These are phyloP conservation scores for Arthrobotrys musiformis DNA, from an alignment of 2,329 filamentous ascomycete genomes.

Conservation along the genomic window DNA sequence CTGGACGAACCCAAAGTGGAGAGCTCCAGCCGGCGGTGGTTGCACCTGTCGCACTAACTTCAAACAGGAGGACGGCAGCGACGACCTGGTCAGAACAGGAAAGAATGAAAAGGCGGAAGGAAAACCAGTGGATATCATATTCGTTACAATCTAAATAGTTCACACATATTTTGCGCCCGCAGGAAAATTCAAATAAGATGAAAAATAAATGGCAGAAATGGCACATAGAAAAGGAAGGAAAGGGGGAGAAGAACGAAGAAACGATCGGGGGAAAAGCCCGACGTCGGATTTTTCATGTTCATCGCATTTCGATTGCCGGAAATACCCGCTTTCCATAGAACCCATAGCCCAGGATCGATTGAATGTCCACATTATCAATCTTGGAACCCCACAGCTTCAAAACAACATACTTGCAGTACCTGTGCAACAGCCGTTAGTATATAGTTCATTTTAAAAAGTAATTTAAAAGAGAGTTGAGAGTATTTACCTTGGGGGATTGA, in stretches of 20 bases:
- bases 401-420: constrained; percentile 48
- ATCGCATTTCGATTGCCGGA: constrained; percentile 47
- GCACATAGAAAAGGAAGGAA: not conserved
- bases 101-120: constrained; percentile 4
- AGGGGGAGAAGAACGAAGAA: not conserved
- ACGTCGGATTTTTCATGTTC: constrained; percentile 24
- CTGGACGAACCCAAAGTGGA: constrained; percentile 29
- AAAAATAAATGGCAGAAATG: too few relatives aligned
- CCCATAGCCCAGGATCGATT: constrained; percentile 45
- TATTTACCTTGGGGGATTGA: constrained; percentile 46
- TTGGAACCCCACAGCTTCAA: constrained; percentile 51
- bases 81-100: not conserved
- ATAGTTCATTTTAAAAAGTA: not conserved
- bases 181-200: not conserved
- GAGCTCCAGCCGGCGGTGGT: constrained; percentile 31
- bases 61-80: constrained; percentile 4
- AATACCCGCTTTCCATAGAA: constrained; percentile 52
- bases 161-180: constrained; percentile 8
- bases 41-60: constrained; percentile 14
- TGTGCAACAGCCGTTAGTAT: constrained; percentile 8
- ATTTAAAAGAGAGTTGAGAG: not conserved
- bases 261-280: not conserved
- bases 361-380: constrained; percentile 54
- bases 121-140: constrained; percentile 16
- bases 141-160: constrained; percentile 15